These are phyloP conservation scores for Mycena epipterygia DNA, from an alignment of 768 basidiomycete genomes.

Conservation along the genomic window DNA sequence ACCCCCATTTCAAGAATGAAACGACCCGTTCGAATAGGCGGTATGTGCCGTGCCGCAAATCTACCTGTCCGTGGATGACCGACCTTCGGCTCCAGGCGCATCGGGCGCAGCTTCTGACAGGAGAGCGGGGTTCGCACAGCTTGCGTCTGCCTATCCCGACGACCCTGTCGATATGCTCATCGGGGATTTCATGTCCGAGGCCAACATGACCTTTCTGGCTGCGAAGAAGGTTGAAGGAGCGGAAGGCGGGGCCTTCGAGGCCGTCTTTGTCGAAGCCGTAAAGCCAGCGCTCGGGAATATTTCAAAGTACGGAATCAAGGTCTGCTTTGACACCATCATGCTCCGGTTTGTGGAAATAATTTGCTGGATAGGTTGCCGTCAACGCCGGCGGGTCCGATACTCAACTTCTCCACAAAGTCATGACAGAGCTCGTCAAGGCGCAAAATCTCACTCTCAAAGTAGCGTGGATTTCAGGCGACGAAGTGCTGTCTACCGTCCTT, in stretches of 20 bases:
- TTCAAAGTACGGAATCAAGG: conserved; percentile 33
- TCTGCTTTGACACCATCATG: not conserved
- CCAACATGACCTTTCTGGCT: conserved; percentile 29
- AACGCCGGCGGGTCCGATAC: conserved; percentile 35
- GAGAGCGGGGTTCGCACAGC: conserved; percentile 24
- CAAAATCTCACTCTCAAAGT: conserved; percentile 23
- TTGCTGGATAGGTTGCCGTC: conserved; percentile 22
- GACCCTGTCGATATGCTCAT: conserved; percentile 36
- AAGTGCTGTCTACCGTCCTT: conserved; percentile 27
- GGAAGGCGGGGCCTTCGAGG: conserved; percentile 20
- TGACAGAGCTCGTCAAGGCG: conserved; percentile 21
- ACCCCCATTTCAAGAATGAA: conserved; percentile 22
- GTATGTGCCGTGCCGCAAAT: not conserved
- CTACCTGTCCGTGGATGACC: not conserved
- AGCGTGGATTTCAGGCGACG: conserved; percentile 36
- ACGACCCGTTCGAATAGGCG: conserved; percentile 35
- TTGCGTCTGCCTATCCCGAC: conserved; percentile 24
- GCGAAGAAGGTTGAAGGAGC: conserved; percentile 18
- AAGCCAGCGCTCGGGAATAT: conserved; percentile 26
- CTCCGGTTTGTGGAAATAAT: not conserved
- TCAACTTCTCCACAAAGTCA: conserved; percentile 19
- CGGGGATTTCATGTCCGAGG: conserved; percentile 37
- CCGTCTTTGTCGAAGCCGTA: conserved; percentile 26
- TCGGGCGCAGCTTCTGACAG: conserved; percentile 30
- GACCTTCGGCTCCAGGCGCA: conserved; percentile 14